Evolutionary conservation across 2,329 filamentous ascomycete species (phyloP), one percentile per base, ranked within the genome.

Genomic region (Diaporthe citrichinensis): DNA sequence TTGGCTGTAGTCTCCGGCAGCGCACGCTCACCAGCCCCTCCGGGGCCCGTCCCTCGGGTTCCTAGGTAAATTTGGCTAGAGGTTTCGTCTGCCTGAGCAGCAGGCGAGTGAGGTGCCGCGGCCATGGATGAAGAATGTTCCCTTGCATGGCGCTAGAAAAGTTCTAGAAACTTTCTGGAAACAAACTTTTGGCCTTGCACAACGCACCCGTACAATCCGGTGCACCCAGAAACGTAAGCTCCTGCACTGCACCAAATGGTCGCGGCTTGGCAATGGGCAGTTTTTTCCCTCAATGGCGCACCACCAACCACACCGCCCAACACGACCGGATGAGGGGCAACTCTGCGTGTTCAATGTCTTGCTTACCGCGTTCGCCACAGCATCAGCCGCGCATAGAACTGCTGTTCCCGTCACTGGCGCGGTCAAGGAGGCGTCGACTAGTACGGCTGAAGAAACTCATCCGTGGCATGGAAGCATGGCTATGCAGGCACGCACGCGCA

Each of bases 111-210:
- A 51, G 46, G 49, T 20, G 31, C 62, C 12, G 62, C 61, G 44
- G 44, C 6, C 65, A 68, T 53, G 46, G 65, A 51, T 53, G 31
- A 53, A 15, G 44, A 53, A 10, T 14, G 14, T 39, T 68, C 65
- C 65, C 46, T 28, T 68, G 65, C 65, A 68, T 68, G 65, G 31
- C 46, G 65, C 65, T 68, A 68, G 65, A 68, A 68, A 28, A 14
- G 46, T 68, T 68, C 65, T 68, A 53, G 65, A 68, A 68, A 25
- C 31, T n/a, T 68, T 68, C 65, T 68, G 46, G 46, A 68, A 68
- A 51, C 34, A 68, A 36, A 51, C 62, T 41, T 53, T 46, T 46
- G 61, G 17, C 34, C 34, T 44, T 49, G 59, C 59, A 46, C 59
- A n/a, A 58, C n/a, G 9, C 28, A 8, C 4, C 14, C 15, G 14